Conservation (phyloP, 257 asterid genomes). For the Solanum clarkiae region DNA sequence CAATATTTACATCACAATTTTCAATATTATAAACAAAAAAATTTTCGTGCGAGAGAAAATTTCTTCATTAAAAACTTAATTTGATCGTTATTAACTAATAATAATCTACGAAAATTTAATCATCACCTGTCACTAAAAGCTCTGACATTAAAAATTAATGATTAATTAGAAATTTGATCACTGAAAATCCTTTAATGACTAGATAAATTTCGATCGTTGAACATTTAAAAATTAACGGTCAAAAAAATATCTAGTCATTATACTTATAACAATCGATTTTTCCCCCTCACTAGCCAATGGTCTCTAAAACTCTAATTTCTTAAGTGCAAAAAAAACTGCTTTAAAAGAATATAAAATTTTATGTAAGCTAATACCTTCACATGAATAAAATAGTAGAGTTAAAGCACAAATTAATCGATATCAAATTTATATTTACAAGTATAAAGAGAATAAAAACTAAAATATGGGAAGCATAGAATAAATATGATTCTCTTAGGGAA, state of each 20-base stretch:
- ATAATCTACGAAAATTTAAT: too few relatives aligned
- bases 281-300: background rate
- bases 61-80: too few relatives aligned
- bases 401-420: background rate
- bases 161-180: too few relatives aligned
- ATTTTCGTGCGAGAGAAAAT: background rate
- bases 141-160: too few relatives aligned
- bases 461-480: background rate
- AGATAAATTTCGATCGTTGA: too few relatives aligned
- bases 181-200: too few relatives aligned
- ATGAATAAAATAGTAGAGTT: background rate
- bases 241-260: too few relatives aligned
- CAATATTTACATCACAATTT: background rate
- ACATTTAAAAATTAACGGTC: too few relatives aligned
- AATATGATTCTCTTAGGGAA: conserved; percentile 11
- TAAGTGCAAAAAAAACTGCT: background rate
- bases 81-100: background rate
- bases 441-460: background rate
- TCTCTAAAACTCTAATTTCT: background rate
- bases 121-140: too few relatives aligned
- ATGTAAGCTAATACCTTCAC: background rate
- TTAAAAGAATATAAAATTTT: too few relatives aligned
- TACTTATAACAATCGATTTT: too few relatives aligned
- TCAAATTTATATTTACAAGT: too few relatives aligned
- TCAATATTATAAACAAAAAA: background rate